phyloP scores from a whole-genome alignment of 2,329 filamentous ascomycete species.

The Trichoderma sp. region DNA sequence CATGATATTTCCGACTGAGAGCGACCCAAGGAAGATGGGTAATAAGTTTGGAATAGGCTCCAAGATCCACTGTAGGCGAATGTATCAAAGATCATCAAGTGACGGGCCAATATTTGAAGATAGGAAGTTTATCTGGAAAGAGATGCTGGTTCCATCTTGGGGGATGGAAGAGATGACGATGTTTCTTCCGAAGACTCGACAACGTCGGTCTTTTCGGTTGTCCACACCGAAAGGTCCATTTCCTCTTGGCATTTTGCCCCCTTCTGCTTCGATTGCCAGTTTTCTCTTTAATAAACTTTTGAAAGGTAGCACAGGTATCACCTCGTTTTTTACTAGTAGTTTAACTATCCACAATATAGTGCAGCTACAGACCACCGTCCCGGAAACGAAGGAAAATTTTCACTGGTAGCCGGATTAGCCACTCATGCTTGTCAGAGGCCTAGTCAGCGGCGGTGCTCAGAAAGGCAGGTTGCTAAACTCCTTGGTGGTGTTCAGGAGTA shows the following conservation, averaged over 20 bases:
- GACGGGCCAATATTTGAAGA: background rate
- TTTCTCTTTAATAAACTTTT: background rate
- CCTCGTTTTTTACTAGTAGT: no score
- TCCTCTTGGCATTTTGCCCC: background rate
- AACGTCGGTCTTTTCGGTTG: background rate
- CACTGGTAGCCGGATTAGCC: background rate
- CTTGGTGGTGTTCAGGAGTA: background rate
- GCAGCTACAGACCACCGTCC: background rate
- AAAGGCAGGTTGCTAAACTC: background rate
- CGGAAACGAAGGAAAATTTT: background rate
- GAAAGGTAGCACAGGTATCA: background rate
- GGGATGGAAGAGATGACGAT: background rate
- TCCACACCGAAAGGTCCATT: background rate
- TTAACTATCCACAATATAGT: no score
- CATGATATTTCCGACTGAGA: conserved; percentile 50
- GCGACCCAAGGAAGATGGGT: conserved; percentile 38
- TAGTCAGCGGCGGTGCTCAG: background rate
- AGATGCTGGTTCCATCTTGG: background rate
- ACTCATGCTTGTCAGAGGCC: background rate
- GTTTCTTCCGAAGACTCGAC: background rate
- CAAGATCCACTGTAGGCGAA: conserved; percentile 54
- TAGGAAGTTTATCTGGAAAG: background rate
- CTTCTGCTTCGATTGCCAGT: background rate
- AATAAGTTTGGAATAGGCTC: conserved; percentile 56
- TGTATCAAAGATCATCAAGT: conserved; percentile 20